Evolutionary conservation across 345 rosid genomes (phyloP).

Genomic region (Eucalyptus pauciflora): DNA sequence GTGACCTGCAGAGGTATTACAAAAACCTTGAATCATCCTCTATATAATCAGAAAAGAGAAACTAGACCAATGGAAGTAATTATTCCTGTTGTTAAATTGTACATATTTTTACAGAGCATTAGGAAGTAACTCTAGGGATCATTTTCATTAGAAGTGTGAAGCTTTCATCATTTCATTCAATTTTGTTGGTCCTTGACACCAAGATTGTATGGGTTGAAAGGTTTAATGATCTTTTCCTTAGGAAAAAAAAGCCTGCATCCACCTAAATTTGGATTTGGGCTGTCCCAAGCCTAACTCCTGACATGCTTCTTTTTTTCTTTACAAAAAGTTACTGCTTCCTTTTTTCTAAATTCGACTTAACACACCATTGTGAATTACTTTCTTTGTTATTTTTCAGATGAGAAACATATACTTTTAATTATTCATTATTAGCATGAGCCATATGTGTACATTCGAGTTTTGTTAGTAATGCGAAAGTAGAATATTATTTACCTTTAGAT

Average conservation of each 20-base stretch:
- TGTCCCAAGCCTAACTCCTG: background rate
- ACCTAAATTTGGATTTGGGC: background rate
- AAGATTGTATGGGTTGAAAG: background rate
- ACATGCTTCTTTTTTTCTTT: background rate
- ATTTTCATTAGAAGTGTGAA: background rate
- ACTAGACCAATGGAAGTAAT: background rate
- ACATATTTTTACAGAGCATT: background rate
- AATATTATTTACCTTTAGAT: background rate
- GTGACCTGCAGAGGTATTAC: background rate
- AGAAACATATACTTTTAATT: background rate
- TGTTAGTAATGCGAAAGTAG: background rate
- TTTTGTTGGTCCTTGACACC: background rate
- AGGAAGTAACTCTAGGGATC: background rate
- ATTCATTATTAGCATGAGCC: too few relatives aligned
- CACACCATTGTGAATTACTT: background rate
- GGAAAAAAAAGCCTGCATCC: background rate
- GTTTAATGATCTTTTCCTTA: background rate
- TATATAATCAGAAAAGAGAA: background rate
- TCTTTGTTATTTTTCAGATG: background rate
- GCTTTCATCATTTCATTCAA: background rate
- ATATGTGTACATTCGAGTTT: too few relatives aligned
- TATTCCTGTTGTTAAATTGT: background rate
- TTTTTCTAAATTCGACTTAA: background rate
- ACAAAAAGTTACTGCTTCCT: background rate
- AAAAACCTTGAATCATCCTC: background rate